Evolutionary conservation across 169 alveolate genomes (phyloP).

Genomic region (Cryptosporidium baileyi): DNA sequence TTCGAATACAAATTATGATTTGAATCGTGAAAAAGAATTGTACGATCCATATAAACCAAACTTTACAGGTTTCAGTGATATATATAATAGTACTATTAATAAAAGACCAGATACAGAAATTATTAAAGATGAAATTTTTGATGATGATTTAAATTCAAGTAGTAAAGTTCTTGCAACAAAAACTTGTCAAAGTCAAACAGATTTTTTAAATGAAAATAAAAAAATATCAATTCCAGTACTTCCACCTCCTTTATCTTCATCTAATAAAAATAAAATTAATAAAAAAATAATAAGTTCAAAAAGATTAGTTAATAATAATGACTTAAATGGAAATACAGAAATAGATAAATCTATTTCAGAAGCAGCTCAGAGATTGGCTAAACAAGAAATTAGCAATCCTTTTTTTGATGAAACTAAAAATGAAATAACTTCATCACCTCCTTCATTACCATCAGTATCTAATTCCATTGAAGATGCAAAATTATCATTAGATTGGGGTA

Average conservation of each 20-base stretch:
- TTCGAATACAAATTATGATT: background rate
- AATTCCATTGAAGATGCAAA: background rate
- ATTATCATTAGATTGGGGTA: background rate
- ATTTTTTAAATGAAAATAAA: no score
- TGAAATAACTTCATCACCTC: no score
- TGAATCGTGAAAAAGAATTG: background rate
- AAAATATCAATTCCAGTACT: background rate
- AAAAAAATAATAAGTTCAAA: background rate
- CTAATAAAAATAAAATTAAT: background rate
- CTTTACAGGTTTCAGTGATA: background rate
- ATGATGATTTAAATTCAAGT: background rate
- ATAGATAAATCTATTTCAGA: slow-evolving; percentile 1
- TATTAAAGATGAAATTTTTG: background rate
- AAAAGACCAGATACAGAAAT: background rate
- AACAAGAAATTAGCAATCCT: background rate
- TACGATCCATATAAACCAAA: slow-evolving; percentile 41
- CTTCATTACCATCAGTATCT: background rate
- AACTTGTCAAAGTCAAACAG: no score
- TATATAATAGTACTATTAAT: background rate
- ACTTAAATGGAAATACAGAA: background rate
- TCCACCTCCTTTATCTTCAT: background rate
- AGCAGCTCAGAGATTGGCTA: slow-evolving; percentile 38
- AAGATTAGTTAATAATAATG: background rate
- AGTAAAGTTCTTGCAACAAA: no score
- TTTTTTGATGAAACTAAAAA: background rate